Base-by-base conservation (phyloP, 192 early-diverging fungal genomes). In the Backusella tarrabulga region DNA sequence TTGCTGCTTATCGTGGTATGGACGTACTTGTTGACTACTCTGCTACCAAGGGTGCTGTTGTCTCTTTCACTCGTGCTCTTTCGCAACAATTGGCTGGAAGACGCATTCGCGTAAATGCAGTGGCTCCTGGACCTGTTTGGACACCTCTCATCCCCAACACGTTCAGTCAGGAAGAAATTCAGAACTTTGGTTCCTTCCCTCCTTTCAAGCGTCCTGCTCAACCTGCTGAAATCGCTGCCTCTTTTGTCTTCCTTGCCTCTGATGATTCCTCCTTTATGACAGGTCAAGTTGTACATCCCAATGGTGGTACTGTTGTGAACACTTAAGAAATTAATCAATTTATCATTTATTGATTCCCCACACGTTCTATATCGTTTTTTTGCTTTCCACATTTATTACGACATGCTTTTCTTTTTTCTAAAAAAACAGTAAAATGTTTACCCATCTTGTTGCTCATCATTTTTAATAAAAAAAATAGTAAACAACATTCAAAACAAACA, bases 41-140 rank as follows among this genome's bases (percentile, higher is more conserved):
- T 23, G 72, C 85, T 9, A 88, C 87, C 7, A 89, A 89, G 78
- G 88, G 85, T 12, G 85, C 87, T 6, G 83, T 89, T 38, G 87
- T 89, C 34, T 74, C 85, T 8, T 89, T 89, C 54, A 89, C 88
- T 9, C 82, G 88, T 72, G 82, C 85, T 3, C 79, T 88, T 21
- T 80, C 87, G 14, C 76, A 78, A 21, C 86, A 88, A 41, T 77
- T 89, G 29, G 78, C 82, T 26, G 34, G 9, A 35, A 78, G 85
- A 67, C 82, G 82, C 40, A 89, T 89, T 42, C 75, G 87, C 26
- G 85, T 88, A 4, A 88, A 89, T 73, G 87, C 88, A 68, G 85
- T 88, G 14, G 87, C 87, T 38, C 87, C 87, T 74, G 80, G 84
- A 42, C 87, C 87, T 38, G 83, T 88, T 54, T 88, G 87, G 87